Evolutionary conservation across 2,329 filamentous ascomycete genomes (phyloP).

Genomic region (Botrytis porri): DNA sequence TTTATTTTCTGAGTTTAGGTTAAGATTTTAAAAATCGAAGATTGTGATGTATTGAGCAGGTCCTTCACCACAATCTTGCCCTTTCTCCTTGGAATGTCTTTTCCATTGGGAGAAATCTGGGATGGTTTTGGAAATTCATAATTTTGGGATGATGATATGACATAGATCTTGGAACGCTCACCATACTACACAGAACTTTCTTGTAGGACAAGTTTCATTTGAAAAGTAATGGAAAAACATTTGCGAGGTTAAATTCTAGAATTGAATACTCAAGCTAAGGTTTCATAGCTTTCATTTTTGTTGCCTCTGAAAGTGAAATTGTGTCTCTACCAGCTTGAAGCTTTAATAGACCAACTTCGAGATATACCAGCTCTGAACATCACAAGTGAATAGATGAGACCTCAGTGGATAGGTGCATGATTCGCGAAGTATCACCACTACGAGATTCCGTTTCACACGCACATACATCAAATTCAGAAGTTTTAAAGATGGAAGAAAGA

Average conservation of each 20-base stretch:
- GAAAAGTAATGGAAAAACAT: neutral
- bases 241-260: neutral
- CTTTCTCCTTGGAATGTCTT: neutral
- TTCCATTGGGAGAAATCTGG: neutral
- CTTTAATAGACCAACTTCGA: no score
- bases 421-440: neutral
- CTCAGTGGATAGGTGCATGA: neutral
- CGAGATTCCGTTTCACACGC: fast-evolving
- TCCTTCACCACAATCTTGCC: neutral
- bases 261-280: neutral
- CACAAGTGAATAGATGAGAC: neutral
- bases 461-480: neutral
- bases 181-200: no score
- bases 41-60: neutral
- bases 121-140: neutral
- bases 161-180: no score
- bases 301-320: neutral
- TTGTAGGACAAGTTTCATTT: neutral
- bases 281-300: neutral
- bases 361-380: neutral
- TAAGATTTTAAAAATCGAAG: neutral
- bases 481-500: neutral
- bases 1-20: no score
- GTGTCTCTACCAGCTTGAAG: neutral
- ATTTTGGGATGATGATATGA: neutral